phyloP scores from a whole-genome alignment of 2,329 filamentous ascomycete species.

The Chaetothyriales sp. region DNA sequence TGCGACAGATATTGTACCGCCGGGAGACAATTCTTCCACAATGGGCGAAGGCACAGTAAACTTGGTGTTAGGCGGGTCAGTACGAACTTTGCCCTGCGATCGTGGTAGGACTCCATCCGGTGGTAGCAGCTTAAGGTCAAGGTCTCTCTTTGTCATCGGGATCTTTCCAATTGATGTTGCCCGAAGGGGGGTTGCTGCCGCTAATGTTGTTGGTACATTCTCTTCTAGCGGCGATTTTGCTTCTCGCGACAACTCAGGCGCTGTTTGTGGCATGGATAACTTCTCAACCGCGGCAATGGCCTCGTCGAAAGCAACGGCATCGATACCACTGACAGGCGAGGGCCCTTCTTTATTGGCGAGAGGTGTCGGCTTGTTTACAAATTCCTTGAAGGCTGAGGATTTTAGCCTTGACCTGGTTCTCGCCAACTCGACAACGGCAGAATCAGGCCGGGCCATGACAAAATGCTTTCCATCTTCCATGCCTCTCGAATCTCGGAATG shows the following conservation, averaged over 20 bases:
- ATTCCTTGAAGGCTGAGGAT: constrained; percentile 1
- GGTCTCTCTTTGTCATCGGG: not conserved
- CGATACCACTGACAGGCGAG: not conserved
- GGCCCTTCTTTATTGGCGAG: not conserved
- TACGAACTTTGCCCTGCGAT: not conserved
- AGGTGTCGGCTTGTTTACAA: not conserved
- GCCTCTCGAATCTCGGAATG: constrained; percentile 16
- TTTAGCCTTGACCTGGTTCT: constrained; percentile 14
- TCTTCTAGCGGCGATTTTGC: not conserved
- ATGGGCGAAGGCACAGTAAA: not conserved
- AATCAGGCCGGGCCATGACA: constrained; percentile 17
- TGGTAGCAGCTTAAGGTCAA: not conserved
- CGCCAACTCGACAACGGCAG: constrained; percentile 13
- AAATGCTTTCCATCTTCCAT: constrained; percentile 15
- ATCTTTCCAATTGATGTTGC: not conserved
- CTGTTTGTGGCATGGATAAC: constrained; percentile 1
- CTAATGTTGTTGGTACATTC: not conserved
- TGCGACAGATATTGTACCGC: not conserved
- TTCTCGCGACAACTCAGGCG: not conserved
- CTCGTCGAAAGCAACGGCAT: constrained; percentile 16
- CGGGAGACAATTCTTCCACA: not conserved
- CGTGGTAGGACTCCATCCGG: not conserved
- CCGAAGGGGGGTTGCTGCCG: not conserved
- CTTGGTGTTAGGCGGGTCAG: not conserved
- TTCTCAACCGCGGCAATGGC: constrained; percentile 17